Conservation (phyloP, 176 grass and related monocot genomes). For the Cymbopogon citratus region DNA sequence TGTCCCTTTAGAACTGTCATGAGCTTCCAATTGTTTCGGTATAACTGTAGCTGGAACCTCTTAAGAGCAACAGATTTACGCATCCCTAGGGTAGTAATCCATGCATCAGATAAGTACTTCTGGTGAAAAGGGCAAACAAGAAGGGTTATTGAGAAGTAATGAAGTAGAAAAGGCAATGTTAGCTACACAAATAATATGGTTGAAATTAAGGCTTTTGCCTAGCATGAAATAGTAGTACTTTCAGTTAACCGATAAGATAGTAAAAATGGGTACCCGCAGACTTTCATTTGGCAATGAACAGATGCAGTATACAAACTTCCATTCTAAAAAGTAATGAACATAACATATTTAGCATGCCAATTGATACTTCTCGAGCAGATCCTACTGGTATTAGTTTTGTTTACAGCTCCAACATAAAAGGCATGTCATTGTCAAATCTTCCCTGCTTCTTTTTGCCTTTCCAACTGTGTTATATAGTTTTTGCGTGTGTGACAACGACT, state of each 20-base stretch:
- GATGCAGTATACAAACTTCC: background rate
- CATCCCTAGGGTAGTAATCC: conserved; percentile 70
- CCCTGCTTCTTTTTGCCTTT: background rate
- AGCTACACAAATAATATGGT: background rate
- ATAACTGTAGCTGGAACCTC: conserved; percentile 68
- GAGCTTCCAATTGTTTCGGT: conserved; percentile 64
- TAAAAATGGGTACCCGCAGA: background rate
- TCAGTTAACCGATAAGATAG: conserved; percentile 2
- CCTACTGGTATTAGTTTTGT: background rate
- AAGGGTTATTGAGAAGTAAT: conserved; percentile 5
- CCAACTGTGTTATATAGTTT: background rate
- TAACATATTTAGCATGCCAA: background rate
- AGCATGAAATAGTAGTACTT: background rate
- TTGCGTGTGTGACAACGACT: background rate
- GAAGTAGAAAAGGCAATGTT: conserved; percentile 7
- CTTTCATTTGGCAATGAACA: background rate
- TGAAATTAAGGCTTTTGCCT: background rate
- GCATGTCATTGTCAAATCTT: conserved; percentile 21
- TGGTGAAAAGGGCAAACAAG: conserved; percentile 25
- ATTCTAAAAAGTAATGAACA: background rate
- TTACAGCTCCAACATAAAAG: background rate
- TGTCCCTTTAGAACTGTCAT: conserved; percentile 77
- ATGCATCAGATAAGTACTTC: conserved; percentile 86
- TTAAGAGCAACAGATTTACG: conserved; percentile 77
- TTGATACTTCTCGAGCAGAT: background rate